Evolutionary conservation across 192 early-diverging fungal species (phyloP).

Genomic region (Anaeromyces robustus): DNA sequence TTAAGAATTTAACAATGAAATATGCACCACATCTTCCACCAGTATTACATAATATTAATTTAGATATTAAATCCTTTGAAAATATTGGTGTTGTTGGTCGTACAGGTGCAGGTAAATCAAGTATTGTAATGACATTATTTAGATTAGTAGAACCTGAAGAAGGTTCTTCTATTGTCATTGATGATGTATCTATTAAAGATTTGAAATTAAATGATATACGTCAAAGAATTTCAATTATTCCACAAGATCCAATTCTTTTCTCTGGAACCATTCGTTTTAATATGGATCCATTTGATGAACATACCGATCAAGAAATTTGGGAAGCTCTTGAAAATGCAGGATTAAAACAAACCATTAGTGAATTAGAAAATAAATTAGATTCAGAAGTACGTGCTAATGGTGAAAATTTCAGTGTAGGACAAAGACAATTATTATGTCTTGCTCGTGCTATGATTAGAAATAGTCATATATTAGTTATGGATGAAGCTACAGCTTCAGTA

Average conservation of each 20-base stretch:
- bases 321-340: slow-evolving; percentile 28
- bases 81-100: slow-evolving; percentile 35
- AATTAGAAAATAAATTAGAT: slow-evolving; percentile 35
- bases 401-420: slow-evolving; percentile 65
- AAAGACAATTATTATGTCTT: slow-evolving; percentile 69
- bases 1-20: slow-evolving; percentile 24
- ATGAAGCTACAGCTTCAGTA: slow-evolving; percentile 20
- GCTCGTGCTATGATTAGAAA: slow-evolving; percentile 48
- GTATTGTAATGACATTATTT: slow-evolving; percentile 56
- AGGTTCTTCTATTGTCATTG: slow-evolving; percentile 38
- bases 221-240: slow-evolving; percentile 57
- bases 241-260: slow-evolving; percentile 45
- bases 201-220: slow-evolving; percentile 52
- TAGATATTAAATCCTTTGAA: slow-evolving; percentile 12
- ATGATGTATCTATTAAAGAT: slow-evolving; percentile 41
- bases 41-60: slow-evolving; percentile 14
- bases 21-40: slow-evolving; percentile 60
- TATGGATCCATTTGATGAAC: slow-evolving; percentile 29
- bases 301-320: slow-evolving; percentile 49
- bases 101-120: slow-evolving; percentile 73
- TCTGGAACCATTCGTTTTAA: slow-evolving; percentile 31
- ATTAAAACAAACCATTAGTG: slow-evolving; percentile 3
- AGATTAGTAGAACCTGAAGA: slow-evolving; percentile 50
- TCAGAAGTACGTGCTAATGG: slow-evolving; percentile 69
- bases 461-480: slow-evolving; percentile 1